Evolutionary conservation across 1,284 basidiomycete genomes (phyloP), one percentile per base, ranked within the genome.

Genomic region (Porodaedalea pini): DNA sequence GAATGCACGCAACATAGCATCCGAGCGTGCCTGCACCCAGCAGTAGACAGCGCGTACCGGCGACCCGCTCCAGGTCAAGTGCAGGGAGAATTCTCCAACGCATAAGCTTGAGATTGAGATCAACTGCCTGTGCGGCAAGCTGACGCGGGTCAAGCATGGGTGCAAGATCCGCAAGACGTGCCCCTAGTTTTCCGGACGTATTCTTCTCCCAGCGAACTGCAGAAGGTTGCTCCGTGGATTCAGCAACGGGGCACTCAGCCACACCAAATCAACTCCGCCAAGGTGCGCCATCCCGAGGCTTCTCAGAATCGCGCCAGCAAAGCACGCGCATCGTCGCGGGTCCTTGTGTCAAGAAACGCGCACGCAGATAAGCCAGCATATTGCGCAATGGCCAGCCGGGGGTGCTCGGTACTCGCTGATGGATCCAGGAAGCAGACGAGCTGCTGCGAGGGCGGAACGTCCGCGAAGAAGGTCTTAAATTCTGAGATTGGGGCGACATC

Each of bases 141-240:
- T 39, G 43, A 36, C 78, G 74, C 0, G 96, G 97, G 69, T 98
- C 94, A 91, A 98, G 95, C 85, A 96, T 90, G 0, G 94, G 90
- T 5, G 91, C 94, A 2, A 99, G 73, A 73, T 98, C 94, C 0
- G 93, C 94, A 44, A 95, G 68, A n/a, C 92, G 80, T 17, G 94
- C 91, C 0, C 84, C 90, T 4, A 99, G 77, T 68, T 95, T 96
- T 11, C 88, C 88, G 67, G 86, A 76, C 62, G 78, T 73, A 64
- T 95, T 95, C 74, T 92, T 90, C 75, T 99, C 95, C 97, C 96
- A 99, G 1, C 96, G 95, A 0, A 97, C 90, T 0, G 89, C 88
- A 11, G 73, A 72, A 0, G 88, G 89, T 37, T 75, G 77, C 32
- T 58, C 63, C 21, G 64, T 39, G 1, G 59, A 56, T 23, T 63